Base-by-base conservation (phyloP, 2,329 filamentous ascomycete genomes). In the Aspergillus unguis region DNA sequence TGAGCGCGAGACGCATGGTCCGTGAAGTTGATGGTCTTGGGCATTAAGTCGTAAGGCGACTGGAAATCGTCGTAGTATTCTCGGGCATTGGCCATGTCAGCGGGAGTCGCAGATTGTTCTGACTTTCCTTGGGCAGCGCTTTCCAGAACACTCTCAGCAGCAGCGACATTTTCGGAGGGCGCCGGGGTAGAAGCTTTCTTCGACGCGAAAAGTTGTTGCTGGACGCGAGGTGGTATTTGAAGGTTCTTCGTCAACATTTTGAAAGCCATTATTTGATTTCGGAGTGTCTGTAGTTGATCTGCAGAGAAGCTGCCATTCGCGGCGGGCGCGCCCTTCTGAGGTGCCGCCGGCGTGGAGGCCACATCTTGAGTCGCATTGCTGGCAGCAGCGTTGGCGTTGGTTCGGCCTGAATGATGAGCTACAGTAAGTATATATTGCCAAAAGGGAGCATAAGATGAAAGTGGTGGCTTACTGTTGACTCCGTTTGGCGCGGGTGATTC, bases 251-350 rank as follows among this genome's bases (percentile, higher is more conserved):
- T 87, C 3, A 99, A 79, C 60, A 91, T 81, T 72, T 95, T 95
- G 74, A 96, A 97, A 0, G 92, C 92, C 62, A 87, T 81, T 46
- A 97, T 96, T 69, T 99, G 94, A 59, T 88, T 86, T 55, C 90
- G 82, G 7, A 99, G 76, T 40, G 89, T 83, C 26, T 81, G 79
- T 42, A 96, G 76, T 69, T 99, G 94, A 52, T 94, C 88, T 26
- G 82, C 81, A 9, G 85, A 86, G 68, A 96, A 92, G 56, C 85
- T 85, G 46, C 80, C 80, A 41, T 65, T 64, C n/a, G 67, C 58
- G 35, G 62, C 61, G 6, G 64, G 58, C 4, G 60, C 67, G 33
- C 61, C 64, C 51, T 71, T 69, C 28, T 67, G 65, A 28, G 51
- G 42, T 60, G 51, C 54, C 10, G 58, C 56, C 26, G 62, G 41